Conservation (phyloP, 257 asterid species). For the Solanum paucissectum region DNA sequence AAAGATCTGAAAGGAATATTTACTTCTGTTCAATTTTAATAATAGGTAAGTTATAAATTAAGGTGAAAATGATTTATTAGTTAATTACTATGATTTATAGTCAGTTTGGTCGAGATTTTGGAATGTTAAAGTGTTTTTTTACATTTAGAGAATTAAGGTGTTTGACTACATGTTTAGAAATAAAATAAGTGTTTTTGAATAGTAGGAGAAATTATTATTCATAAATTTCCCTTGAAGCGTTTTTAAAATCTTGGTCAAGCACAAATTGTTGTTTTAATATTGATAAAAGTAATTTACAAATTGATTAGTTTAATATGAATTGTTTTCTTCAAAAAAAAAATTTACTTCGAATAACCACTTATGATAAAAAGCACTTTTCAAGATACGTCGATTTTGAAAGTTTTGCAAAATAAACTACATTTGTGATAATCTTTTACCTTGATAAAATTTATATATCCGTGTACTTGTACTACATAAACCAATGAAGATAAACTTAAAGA, state of each 20-base stretch:
- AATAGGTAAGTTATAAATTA: neutral
- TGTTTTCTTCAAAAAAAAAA: no score
- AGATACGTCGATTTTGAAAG: no score
- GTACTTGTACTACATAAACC: no score
- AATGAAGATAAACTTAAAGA: no score
- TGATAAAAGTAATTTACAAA: no score
- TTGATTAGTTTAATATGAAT: neutral
- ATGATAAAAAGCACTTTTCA: no score
- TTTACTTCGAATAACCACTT: neutral
- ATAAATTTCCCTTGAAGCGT: neutral
- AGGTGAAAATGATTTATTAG: neutral
- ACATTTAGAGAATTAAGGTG: neutral
- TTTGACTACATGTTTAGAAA: neutral
- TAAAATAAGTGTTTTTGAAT: neutral
- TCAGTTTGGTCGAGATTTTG: neutral
- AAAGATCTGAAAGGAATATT: fast-evolving
- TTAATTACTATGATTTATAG: neutral
- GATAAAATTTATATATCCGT: no score
- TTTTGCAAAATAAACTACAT: no score
- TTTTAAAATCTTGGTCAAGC: neutral
- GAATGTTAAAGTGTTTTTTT: neutral
- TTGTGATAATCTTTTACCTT: no score
- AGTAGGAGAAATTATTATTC: neutral
- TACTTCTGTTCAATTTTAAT: fast-evolving
- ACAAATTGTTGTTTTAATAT: neutral